Evolutionary conservation across 2,329 filamentous ascomycete species (phyloP), one percentile per base, ranked within the genome.

Genomic region (Neophaeococcomyces aloes): DNA sequence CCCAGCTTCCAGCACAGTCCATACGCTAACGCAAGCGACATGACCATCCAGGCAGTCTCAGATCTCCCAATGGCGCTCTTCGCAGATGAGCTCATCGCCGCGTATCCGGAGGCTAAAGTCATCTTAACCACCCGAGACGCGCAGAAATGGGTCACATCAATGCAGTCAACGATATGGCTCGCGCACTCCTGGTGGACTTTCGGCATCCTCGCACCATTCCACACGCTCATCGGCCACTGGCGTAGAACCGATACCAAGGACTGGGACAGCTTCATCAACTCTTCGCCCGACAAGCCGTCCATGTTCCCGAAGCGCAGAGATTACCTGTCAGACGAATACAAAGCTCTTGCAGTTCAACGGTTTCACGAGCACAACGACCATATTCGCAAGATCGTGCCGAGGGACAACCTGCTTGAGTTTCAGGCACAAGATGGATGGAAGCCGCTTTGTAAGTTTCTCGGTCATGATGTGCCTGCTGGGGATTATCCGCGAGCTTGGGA

Each of bases 361-460:
- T 39, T 37, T 29, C 7, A 33, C 30, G 30, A 37, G 25, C 45
- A 47, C 34, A 39, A 47, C 15, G 40, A 38, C 10, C 18, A 29
- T 18, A 34, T 47, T 17, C 32, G 45, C 4, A 59, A 56, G 47
- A 27, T 73, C 43, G 61, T 64, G 11, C 68, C 70, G 2, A 56
- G 61, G 13, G 69, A 72, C 14, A 47, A 49, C 11, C 32, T 61
- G 25, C 44, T 60, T 29, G 58, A 62, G 43, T 64, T 51, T 35
- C 44, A 56, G 38, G 48, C 58, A 1, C 44, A 59, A 25, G 61
- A 69, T 29, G 67, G 65, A 1, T 71, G 68, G 68, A 59, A 57
- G 29, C 63, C 64, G 7, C 53, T 72, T 18, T 71, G 67, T 48
- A 23, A 42, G n/a, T 55, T 55, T 30, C 41, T 55, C 29, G 35